Evolutionary conservation across 1,139 yeast species (phyloP).

Genomic region (Saccharomyces pastorianus): DNA sequence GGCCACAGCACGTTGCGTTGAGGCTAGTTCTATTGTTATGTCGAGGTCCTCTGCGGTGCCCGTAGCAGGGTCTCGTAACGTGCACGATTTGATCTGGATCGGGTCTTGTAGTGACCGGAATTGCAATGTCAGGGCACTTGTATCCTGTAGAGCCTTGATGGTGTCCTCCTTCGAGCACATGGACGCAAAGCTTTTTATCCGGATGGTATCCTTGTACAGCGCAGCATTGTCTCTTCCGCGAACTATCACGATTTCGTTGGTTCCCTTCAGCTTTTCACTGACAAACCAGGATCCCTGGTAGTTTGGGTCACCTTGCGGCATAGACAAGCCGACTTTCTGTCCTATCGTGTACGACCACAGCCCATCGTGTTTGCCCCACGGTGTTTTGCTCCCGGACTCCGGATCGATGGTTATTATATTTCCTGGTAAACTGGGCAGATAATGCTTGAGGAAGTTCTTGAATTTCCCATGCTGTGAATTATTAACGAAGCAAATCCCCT

Average conservation of each 20-base stretch:
- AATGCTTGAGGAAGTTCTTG: conserved; percentile 66
- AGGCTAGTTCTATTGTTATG: conserved; percentile 7
- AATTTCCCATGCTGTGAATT: conserved; percentile 56
- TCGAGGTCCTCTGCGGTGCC: conserved; percentile 1
- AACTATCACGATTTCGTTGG: conserved; percentile 73
- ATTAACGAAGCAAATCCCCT: conserved; percentile 88
- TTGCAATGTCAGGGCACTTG: conserved; percentile 41
- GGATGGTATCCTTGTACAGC: conserved; percentile 42
- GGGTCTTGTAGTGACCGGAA: conserved; percentile 66
- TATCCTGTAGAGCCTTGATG: neutral
- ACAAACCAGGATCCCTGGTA: conserved; percentile 84
- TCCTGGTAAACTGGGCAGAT: conserved; percentile 66
- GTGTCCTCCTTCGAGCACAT: conserved; percentile 5
- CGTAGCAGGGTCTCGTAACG: conserved; percentile 27
- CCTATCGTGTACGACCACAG: conserved; percentile 94
- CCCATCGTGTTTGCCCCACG: conserved; percentile 80
- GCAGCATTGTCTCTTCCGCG: conserved; percentile 59
- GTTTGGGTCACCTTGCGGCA: conserved; percentile 80
- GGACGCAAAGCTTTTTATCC: conserved; percentile 30
- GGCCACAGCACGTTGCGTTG: conserved; percentile 64
- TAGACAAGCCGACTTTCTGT: conserved; percentile 65
- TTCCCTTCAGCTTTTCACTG: conserved; percentile 52
- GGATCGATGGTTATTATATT: conserved; percentile 58
- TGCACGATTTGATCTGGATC: conserved; percentile 21
- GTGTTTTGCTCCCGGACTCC: conserved; percentile 39